Base-by-base conservation (phyloP, 1,284 basidiomycete species). In the Athelia psychrophila region DNA sequence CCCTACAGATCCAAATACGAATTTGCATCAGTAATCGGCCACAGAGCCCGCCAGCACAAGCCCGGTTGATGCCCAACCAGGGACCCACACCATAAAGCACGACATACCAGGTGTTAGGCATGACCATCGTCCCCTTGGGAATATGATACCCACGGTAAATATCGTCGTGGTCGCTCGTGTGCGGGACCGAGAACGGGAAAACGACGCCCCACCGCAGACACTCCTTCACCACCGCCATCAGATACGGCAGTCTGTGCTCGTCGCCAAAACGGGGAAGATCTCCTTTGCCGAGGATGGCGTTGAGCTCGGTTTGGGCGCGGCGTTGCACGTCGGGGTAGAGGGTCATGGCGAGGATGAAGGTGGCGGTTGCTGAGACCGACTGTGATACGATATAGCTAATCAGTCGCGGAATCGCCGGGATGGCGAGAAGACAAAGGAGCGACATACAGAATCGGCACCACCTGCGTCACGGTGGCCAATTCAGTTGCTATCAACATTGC, bases 291-390 rank as follows among this genome's bases (percentile, higher is more conserved):
- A 75, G 52, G 12, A 77, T 66, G 2, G 54, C 35, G 46, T 78
- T 75, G 13, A 78, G 56, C 51, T 78, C 74, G 6, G 54, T 58
- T 49, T 75, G 75, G 1, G 73, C 70, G 47, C 67, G 68, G 25
- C 55, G 57, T 38, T 73, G 63, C 2, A 70, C 67, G n/a, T 70
- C 65, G 0, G 75, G 76, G 44, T 70, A 57, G 4, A 60, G 47
- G 3, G 68, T 51, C 58, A 76, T 65, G 13, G 63, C 66, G 16
- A 74, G 56, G 23, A 73, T 59, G 47, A 70, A 68, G 2, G 64
- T 60, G 1, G 54, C 45, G 9, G 69, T 48, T 2, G 60, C 54
- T 4, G 65, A 57, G n/a, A 64, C 56, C 3, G 66, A 65, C 66
- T 69, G 32, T 6, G 27, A 13, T 30, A 13, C 27, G 27, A 6